Base-by-base conservation (phyloP, 202 grass and related monocot genomes). In the Bolboschoenoplectus hybrid region DNA sequence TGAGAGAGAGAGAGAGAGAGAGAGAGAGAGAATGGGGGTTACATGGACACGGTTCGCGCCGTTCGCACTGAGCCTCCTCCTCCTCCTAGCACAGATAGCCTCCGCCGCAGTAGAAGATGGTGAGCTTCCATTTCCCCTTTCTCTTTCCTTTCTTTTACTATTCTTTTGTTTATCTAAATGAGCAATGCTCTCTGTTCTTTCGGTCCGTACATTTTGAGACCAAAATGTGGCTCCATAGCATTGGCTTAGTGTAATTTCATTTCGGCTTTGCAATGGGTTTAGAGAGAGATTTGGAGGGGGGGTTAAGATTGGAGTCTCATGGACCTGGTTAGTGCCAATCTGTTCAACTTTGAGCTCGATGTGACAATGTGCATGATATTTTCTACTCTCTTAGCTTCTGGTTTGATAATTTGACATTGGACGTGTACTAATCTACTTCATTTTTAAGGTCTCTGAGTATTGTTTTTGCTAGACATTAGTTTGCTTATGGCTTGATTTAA, bases 51-150 rank as follows among this genome's bases (percentile, higher is more conserved):
- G 82, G 66, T 52, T 87, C 69, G 45, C 88, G 72, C 64, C 85
- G 89, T 80, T 83, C 60, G 82, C 71, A 11, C 38, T 92, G 63
- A 88, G 63, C 84, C 16, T 89, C 75, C 50, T 85, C 32, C 50
- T 85, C 32, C 50, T 89, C 56, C 84, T 97, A 52, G 58, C 88
- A 4, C 85, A 50, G n/a, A 81, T 74, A 43, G 88, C 81, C 61
- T 89, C 85, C 11, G 88, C 89, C 20, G 74, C 90, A 39, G 80
- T 97, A 73, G 92, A 97, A 89, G 97, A 99, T 74, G 97, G 97
- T 99, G 86, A 40, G 89, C 19, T 56, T 68, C 8, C 56, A 26
- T 58, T 78, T 45, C 56, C n/a, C 6, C 5, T 6, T 55, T 47
- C 44, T 53, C 51, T 79, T 49, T 26, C 3, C 14, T 76, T 77